Evolutionary conservation across 2,329 filamentous ascomycete species (phyloP), one percentile per base, ranked within the genome.

Genomic region (Drechslerella dactyloides): DNA sequence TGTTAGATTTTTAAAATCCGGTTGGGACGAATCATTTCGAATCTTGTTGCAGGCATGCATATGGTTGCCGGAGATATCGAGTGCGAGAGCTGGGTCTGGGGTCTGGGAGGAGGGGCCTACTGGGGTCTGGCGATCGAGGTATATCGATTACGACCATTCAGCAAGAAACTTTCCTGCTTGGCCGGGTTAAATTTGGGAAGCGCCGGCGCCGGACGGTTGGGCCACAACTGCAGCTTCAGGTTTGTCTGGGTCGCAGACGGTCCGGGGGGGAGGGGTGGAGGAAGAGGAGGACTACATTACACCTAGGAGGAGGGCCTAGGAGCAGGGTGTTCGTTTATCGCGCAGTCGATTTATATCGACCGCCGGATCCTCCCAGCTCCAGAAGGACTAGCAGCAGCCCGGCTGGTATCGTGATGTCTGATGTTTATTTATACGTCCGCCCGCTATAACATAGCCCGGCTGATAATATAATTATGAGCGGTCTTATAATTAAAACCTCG

Each of bases 181-280:
- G 48, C 35, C 56, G 44, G 65, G 61, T 55, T 33, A 33, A 33
- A 33, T 33, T 33, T 58, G 35, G 61, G 65, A 69, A 69, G 65
- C 65, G 65, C 65, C 65, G 65, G 61, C 57, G 57, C 65, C 65
- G 53, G 61, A 69, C 57, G 65, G 65, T 58, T 69, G 65, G 65
- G 65, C 57, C 65, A 62, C 57, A 69, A 69, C 52, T 69, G 65
- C 65, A 69, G 27, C 46, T 54, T 53, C 50, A 33, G 8, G 27
- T 33, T 33, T 33, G 27, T 50, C 50, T 35, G 30, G 48, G 46
- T 54, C 48, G 50, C 27, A 30, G 48, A 50, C n/a, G n/a, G n/a
- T n/a, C n/a, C n/a, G 33, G 50, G 46, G 37, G 53, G 24, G n/a
- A 58, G 21, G 53, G 27, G 8, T n/a, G n/a, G n/a, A n/a, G n/a